Conservation (phyloP, 345 rosid species). For the Geranium rotundifolium region DNA sequence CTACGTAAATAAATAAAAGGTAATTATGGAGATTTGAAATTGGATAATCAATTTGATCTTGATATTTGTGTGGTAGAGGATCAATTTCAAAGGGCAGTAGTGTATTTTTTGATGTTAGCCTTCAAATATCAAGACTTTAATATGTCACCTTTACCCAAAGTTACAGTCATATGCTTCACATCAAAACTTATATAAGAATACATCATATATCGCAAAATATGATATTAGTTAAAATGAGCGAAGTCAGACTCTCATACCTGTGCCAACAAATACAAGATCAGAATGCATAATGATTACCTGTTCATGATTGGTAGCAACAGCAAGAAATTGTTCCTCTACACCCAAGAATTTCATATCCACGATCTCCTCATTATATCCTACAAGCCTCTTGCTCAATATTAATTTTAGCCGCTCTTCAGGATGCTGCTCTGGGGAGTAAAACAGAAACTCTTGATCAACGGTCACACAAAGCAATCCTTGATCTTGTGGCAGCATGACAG, state of each 20-base stretch:
- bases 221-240: neutral
- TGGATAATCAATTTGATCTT: too few relatives aligned
- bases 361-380: slow-evolving; percentile 92
- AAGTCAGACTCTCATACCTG: neutral
- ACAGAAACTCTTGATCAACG: slow-evolving; percentile 83
- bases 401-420: slow-evolving; percentile 34
- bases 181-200: too few relatives aligned
- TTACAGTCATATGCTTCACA: too few relatives aligned
- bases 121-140: too few relatives aligned
- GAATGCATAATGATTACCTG: slow-evolving; percentile 34
- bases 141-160: too few relatives aligned
- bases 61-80: too few relatives aligned
- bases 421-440: slow-evolving; percentile 36
- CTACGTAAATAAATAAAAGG: too few relatives aligned
- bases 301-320: slow-evolving; percentile 91
- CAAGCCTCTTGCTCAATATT: slow-evolving; percentile 54
- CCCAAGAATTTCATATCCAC: slow-evolving; percentile 86
- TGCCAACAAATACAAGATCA: neutral
- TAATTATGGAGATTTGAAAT: too few relatives aligned
- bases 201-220: neutral
- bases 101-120: too few relatives aligned
- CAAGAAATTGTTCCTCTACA: slow-evolving; percentile 73
- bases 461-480: slow-evolving; percentile 83
- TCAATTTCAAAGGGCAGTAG: too few relatives aligned
- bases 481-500: slow-evolving; percentile 52